Conservation (phyloP, 345 rosid species). For the Acer negundo region DNA sequence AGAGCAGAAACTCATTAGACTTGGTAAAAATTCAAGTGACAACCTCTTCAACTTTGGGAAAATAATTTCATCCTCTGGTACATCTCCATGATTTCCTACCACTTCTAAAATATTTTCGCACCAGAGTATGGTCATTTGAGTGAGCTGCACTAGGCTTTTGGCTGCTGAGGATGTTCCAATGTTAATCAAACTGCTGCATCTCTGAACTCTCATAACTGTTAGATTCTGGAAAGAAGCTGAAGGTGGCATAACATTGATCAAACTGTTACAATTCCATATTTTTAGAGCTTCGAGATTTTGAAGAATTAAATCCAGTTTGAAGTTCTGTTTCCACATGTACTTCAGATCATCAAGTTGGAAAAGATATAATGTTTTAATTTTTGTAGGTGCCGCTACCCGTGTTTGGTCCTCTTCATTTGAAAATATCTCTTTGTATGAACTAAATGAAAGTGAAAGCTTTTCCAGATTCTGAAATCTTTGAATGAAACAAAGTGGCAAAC, state of each 20-base stretch:
- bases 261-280: not conserved
- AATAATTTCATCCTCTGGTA: not conserved
- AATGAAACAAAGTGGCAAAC: conserved; percentile 8
- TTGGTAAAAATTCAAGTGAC: not conserved
- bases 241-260: not conserved
- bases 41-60: not conserved
- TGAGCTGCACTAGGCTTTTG: not conserved
- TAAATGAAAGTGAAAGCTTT: not conserved
- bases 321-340: not conserved
- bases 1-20: not conserved
- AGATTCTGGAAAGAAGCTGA: not conserved
- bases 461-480: conserved; percentile 21
- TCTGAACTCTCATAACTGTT: not conserved
- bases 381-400: too few species aligned
- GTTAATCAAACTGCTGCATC: not conserved
- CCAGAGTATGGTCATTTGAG: not conserved
- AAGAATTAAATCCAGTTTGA: not conserved
- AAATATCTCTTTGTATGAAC: conserved; percentile 9
- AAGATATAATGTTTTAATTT: too few species aligned
- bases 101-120: not conserved
- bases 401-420: too few species aligned
- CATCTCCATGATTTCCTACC: not conserved
- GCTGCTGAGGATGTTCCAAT: not conserved
- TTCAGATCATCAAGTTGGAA: not conserved
- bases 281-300: not conserved